Percentiles rank a stretch among this genome's conserved stretches.
These are phyloP conservation scores for Skeletonema costatum DNA, from an alignment of 108 stramenopile species.

Conservation along the genomic window DNA sequence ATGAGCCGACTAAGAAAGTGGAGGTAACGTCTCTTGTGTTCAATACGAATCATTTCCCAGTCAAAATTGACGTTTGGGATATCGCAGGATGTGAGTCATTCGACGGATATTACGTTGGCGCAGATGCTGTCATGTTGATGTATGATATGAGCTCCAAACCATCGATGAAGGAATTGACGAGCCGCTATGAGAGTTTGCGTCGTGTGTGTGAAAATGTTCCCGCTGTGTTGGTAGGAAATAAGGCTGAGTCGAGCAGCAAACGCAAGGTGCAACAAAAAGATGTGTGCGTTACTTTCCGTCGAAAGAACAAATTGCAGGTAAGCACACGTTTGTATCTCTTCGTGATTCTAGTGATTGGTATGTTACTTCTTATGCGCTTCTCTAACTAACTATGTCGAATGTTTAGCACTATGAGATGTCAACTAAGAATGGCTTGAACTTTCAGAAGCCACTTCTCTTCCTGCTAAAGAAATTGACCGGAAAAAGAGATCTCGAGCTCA, in stretches of 20 bases:
- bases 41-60: slow-evolving; percentile 82
- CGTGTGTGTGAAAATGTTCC: slow-evolving; percentile 90
- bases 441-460: slow-evolving; percentile 89
- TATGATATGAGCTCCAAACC: slow-evolving; percentile 74
- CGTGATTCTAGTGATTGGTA: not conserved
- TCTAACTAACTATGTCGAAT: not conserved
- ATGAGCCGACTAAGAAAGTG: slow-evolving; percentile 63
- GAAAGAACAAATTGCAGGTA: slow-evolving; percentile 73
- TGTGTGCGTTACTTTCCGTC: slow-evolving; percentile 82
- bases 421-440: slow-evolving; percentile 88
- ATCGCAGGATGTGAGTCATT: slow-evolving; percentile 84
- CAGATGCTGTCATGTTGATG: slow-evolving; percentile 88
- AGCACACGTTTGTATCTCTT: not conserved
- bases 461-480: slow-evolving; percentile 66
- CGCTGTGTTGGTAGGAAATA: slow-evolving; percentile 87
- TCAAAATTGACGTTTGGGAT: slow-evolving; percentile 91
- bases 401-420: slow-evolving; percentile 85
- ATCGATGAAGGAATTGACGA: slow-evolving; percentile 86
- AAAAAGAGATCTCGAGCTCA: slow-evolving; percentile 52
- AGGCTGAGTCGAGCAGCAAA: slow-evolving; percentile 89
- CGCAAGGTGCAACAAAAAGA: slow-evolving; percentile 60
- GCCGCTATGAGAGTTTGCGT: slow-evolving; percentile 80
- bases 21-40: slow-evolving; percentile 80
- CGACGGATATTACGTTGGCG: slow-evolving; percentile 79
- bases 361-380: not conserved